Conservation (phyloP, 495 filamentous ascomycete genomes). For the Aspergillus indologenus region DNA sequence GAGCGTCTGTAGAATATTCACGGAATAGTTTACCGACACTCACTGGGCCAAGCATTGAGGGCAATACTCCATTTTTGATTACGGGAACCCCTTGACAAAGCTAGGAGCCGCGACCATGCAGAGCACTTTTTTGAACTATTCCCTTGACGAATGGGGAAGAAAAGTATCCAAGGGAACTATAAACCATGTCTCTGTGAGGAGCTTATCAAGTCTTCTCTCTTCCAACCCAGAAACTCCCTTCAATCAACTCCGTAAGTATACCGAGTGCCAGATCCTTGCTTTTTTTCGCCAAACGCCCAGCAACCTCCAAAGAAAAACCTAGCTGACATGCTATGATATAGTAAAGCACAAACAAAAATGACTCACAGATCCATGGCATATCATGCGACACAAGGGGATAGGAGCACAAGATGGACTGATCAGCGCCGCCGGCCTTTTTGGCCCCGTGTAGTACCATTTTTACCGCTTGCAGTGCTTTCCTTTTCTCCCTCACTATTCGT, state of each 20-base stretch:
- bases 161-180: too few relatives aligned
- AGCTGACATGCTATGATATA: background rate
- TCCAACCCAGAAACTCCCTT: too few relatives aligned
- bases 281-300: background rate
- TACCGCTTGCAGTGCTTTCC: slow-evolving; percentile 20
- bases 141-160: too few relatives aligned
- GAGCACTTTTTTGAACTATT: too few relatives aligned
- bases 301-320: background rate
- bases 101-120: background rate
- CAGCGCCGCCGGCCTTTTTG: slow-evolving; percentile 21
- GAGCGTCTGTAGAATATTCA: background rate
- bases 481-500: slow-evolving; percentile 45
- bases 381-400: background rate
- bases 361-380: background rate
- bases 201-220: too few relatives aligned
- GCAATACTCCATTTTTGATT: background rate
- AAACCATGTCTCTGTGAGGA: background rate
- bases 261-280: background rate
- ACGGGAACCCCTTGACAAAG: background rate
- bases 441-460: slow-evolving; percentile 28
- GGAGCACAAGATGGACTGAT: background rate
- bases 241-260: background rate
- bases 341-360: background rate
- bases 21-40: background rate
- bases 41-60: background rate